Evolutionary conservation across 768 basidiomycete genomes (phyloP).

Genomic region (Pulveroboletus frians): DNA sequence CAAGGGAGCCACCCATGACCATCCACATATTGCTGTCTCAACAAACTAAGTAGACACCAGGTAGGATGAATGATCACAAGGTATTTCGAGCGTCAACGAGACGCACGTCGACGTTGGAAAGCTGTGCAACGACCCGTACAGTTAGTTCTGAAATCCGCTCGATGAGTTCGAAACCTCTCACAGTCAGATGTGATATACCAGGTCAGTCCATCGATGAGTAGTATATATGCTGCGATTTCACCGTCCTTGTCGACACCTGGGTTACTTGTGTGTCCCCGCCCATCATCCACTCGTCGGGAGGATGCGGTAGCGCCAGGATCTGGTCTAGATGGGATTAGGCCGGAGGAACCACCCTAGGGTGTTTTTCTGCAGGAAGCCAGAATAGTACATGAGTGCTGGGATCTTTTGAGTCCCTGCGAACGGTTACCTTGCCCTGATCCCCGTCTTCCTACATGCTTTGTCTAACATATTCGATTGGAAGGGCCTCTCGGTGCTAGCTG

Average conservation of each 20-base stretch:
- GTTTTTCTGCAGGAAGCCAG: not conserved
- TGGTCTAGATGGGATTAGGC: not conserved
- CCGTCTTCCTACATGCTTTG: constrained; percentile 1
- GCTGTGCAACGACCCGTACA: constrained; percentile 22
- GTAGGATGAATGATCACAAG: not conserved
- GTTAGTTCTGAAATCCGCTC: constrained; percentile 5
- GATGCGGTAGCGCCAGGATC: constrained; percentile 8
- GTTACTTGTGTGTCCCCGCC: not conserved
- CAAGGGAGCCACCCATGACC: not conserved
- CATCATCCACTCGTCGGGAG: constrained; percentile 22
- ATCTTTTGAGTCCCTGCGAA: constrained; percentile 5
- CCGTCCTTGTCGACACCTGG: constrained; percentile 2
- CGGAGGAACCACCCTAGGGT: not conserved
- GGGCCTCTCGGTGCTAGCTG: not conserved
- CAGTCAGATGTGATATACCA: not conserved
- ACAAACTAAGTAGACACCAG: not conserved
- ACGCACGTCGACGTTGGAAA: constrained; percentile 11
- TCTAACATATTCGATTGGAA: not conserved
- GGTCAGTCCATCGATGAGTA: constrained; percentile 8
- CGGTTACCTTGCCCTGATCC: constrained; percentile 27
- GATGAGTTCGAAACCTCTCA: constrained; percentile 2
- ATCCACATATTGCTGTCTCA: not conserved
- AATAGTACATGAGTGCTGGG: constrained; percentile 7
- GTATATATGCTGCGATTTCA: constrained; percentile 13
- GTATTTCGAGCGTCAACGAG: not conserved